Evolutionary conservation across 2,329 filamentous ascomycete genomes (phyloP).

Genomic region (Trichoderma sp.): DNA sequence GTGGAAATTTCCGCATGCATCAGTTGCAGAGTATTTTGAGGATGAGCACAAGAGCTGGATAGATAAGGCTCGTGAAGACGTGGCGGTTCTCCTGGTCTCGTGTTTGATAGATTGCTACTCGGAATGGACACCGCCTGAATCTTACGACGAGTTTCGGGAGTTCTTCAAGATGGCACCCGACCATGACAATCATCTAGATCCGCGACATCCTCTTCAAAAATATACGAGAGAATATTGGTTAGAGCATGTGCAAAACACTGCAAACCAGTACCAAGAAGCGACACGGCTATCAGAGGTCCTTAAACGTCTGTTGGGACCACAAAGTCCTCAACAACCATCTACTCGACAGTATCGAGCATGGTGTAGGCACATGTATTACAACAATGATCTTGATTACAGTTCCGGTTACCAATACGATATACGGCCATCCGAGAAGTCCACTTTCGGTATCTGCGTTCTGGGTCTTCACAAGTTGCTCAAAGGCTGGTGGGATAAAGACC

Average conservation of each 20-base stretch:
- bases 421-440: neutral
- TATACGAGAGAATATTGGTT: neutral
- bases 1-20: constrained; percentile 6
- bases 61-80: neutral
- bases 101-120: neutral
- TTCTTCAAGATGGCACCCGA: neutral
- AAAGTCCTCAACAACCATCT: neutral
- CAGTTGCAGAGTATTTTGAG: constrained; percentile 17
- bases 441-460: neutral
- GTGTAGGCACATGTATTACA: neutral
- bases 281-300: neutral
- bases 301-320: neutral
- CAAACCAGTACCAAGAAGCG: neutral
- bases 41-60: neutral
- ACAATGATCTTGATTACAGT: fast-evolving
- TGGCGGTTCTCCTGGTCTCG: neutral
- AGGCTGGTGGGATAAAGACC: constrained; percentile 3
- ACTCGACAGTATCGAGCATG: neutral
- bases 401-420: neutral
- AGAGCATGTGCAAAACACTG: neutral
- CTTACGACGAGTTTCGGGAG: fast-evolving
- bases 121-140: neutral
- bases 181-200: neutral
- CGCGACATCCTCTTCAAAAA: neutral
- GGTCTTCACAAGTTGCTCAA: neutral